Percentiles rank a stretch among this genome's conserved stretches.
These are phyloP conservation scores for Fistulinella cinereoalba DNA, from an alignment of 1,284 basidiomycete genomes.

Conservation along the genomic window DNA sequence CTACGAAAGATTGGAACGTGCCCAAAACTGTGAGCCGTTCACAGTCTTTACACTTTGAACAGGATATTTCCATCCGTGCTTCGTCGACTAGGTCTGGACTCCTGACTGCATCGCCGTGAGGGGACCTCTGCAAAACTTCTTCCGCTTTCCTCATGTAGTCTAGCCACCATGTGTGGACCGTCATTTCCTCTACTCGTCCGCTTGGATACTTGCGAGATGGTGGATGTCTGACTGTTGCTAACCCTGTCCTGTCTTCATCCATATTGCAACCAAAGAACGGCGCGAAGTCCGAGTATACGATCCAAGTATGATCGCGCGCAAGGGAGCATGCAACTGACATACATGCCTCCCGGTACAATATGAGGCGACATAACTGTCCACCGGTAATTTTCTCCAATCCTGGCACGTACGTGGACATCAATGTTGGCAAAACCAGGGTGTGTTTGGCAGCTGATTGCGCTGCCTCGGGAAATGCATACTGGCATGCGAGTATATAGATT, in stretches of 20 bases:
- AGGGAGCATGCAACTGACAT: constrained; percentile 1
- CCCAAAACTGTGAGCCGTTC: too few species aligned
- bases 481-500: constrained; percentile 21
- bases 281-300: background rate
- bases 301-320: constrained; percentile 8
- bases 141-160: too few species aligned
- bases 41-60: too few species aligned
- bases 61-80: too few species aligned
- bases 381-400: constrained; percentile 17
- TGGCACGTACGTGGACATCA: constrained; percentile 1
- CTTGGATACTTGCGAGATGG: background rate
- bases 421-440: background rate
- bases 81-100: too few species aligned
- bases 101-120: too few species aligned
- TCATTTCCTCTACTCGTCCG: background rate
- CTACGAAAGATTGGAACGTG: too few species aligned
- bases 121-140: too few species aligned
- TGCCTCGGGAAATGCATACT: background rate
- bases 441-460: background rate
- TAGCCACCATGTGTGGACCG: too few species aligned
- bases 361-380: constrained; percentile 6
- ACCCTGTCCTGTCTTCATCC: background rate
- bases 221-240: background rate
- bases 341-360: constrained; percentile 9
- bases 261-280: background rate